Evolutionary conservation across 768 basidiomycete species (phyloP).

Genomic region (Termitomyces sp.): DNA sequence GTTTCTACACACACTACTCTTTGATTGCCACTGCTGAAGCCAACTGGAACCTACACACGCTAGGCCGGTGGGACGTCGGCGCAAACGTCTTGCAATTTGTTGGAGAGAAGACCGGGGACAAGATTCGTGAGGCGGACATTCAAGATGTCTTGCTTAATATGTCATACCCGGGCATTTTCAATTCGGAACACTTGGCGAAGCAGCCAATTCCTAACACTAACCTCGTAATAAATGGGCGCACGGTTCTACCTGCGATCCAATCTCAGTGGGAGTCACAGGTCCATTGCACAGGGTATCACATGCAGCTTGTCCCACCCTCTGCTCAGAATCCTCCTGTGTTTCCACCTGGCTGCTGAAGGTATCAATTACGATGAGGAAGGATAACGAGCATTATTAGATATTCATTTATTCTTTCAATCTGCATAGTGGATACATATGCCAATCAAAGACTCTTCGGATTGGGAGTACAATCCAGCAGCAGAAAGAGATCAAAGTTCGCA

Average conservation of each 20-base stretch:
- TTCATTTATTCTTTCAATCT: background rate
- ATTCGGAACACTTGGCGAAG: slow-evolving; percentile 10
- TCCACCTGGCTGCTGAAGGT: slow-evolving; percentile 9
- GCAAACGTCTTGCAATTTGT: slow-evolving; percentile 54
- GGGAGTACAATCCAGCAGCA: background rate
- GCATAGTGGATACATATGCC: background rate
- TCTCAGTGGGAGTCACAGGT: slow-evolving; percentile 23
- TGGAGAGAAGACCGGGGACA: slow-evolving; percentile 43
- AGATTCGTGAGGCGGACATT: slow-evolving; percentile 18
- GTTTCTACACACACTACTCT: slow-evolving; percentile 64
- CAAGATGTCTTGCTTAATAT: slow-evolving; percentile 18
- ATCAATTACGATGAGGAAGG: background rate
- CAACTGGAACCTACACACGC: slow-evolving; percentile 60
- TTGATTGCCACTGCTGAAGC: slow-evolving; percentile 50
- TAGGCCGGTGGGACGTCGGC: slow-evolving; percentile 41
- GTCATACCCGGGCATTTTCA: slow-evolving; percentile 28
- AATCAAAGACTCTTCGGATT: background rate
- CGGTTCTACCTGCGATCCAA: slow-evolving; percentile 22
- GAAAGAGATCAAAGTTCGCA: no score
- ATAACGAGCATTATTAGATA: background rate
- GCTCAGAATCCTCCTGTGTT: slow-evolving; percentile 4
- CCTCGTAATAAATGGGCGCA: slow-evolving; percentile 23
- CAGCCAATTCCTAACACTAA: slow-evolving; percentile 24
- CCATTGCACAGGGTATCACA: slow-evolving; percentile 22
- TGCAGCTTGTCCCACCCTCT: slow-evolving; percentile 15